These are phyloP conservation scores for Nemophila menziesii DNA, from an alignment of 257 asterid species.

Conservation along the genomic window DNA sequence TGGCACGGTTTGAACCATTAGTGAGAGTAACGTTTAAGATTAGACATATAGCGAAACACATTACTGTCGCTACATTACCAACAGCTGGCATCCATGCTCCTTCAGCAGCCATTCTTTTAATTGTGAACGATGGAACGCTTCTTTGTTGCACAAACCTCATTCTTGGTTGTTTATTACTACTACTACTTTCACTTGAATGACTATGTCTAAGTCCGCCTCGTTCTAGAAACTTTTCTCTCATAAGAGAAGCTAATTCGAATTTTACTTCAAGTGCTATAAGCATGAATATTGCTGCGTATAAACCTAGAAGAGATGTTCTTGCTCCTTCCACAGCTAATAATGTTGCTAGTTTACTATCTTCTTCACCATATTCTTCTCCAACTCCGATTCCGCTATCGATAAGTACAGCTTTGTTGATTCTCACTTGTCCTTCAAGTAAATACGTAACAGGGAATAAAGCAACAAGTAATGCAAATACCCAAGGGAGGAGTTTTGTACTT, in stretches of 20 bases:
- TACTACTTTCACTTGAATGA: conserved; percentile 57
- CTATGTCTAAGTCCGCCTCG: conserved; percentile 61
- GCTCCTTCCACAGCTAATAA: conserved; percentile 93
- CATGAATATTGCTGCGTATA: conserved; percentile 90
- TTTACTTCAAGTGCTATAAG: conserved; percentile 93
- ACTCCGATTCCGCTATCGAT: conserved; percentile 37
- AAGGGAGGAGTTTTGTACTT: conserved; percentile 85
- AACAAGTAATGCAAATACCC: conserved; percentile 92
- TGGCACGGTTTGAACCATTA: conserved; percentile 89
- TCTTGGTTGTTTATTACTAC: conserved; percentile 64
- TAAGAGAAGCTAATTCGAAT: conserved; percentile 83
- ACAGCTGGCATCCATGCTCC: conserved; percentile 99
- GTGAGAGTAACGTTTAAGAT: conserved; percentile 71
- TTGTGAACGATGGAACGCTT: conserved; percentile 57
- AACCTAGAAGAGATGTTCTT: conserved; percentile 85
- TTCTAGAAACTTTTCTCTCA: conserved; percentile 59
- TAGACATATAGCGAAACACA: conserved; percentile 89
- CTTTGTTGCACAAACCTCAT: conserved; percentile 94
- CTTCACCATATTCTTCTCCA: conserved; percentile 53
- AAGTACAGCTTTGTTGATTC: conserved; percentile 49
- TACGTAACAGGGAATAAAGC: conserved; percentile 98
- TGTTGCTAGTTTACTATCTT: conserved; percentile 68
- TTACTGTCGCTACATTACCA: conserved; percentile 85
- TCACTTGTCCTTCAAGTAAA: conserved; percentile 84
- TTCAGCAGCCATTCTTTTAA: conserved; percentile 70